phyloP scores from a whole-genome alignment of 768 basidiomycete genomes.

The Tremella yokohamensis region DNA sequence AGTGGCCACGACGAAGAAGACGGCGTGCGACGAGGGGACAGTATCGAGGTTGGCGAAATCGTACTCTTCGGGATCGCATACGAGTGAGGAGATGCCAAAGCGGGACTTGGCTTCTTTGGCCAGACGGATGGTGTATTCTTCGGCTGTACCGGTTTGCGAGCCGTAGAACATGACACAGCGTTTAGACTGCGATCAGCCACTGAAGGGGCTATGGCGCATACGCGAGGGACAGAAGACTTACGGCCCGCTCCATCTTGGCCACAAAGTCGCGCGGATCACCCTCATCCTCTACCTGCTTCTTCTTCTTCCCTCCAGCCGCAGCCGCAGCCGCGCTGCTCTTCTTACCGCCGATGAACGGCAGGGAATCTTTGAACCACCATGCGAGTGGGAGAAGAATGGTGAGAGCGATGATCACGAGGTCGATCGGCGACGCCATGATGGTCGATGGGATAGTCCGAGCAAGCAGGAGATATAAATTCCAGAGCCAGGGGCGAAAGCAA shows the following conservation, averaged over 20 bases:
- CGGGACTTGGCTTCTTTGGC: constrained; percentile 95
- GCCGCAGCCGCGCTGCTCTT: constrained; percentile 9
- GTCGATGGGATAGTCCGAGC: background rate
- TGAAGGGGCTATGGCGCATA: background rate
- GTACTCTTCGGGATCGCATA: constrained; percentile 66
- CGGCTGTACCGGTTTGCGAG: constrained; percentile 86
- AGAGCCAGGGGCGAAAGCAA: no score
- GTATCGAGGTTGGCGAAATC: constrained; percentile 73
- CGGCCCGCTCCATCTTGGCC: constrained; percentile 87
- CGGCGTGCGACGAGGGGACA: background rate
- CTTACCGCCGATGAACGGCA: constrained; percentile 44
- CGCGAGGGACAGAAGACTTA: constrained; percentile 55
- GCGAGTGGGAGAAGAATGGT: constrained; percentile 54
- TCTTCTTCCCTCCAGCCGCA: background rate
- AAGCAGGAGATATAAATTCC: no score
- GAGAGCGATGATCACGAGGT: constrained; percentile 50
- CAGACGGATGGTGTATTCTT: constrained; percentile 61
- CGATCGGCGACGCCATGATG: constrained; percentile 47
- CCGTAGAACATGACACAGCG: constrained; percentile 63
- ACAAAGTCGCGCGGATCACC: constrained; percentile 93
- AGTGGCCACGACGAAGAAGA: constrained; percentile 72
- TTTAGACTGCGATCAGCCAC: constrained; percentile 9
- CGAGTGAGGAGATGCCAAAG: constrained; percentile 82
- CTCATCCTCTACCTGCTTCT: constrained; percentile 58
- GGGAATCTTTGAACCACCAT: constrained; percentile 41